A percentile compares a stretch with the other conserved stretches of the same genome.
phyloP scores from a whole-genome alignment of 2,329 filamentous ascomycete species.

The Epichloe brachyelytri region DNA sequence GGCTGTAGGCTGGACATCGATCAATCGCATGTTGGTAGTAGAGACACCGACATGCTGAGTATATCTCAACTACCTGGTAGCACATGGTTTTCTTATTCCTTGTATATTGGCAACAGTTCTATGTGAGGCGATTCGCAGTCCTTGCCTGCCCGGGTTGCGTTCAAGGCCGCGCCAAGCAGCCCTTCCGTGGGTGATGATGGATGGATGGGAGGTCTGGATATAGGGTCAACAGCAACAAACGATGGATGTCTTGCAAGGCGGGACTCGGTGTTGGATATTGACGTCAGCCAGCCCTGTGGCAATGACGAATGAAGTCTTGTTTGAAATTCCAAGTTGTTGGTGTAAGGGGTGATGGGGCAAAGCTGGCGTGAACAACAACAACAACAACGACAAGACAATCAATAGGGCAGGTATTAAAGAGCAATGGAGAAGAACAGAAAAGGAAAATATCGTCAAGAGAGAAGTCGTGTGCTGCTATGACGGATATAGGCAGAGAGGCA shows the following conservation, averaged over 20 bases:
- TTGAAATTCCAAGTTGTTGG: not conserved
- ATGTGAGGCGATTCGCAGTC: not conserved
- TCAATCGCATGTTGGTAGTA: conserved; percentile 84
- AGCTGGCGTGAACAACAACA: not conserved
- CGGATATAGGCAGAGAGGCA: conserved; percentile 13
- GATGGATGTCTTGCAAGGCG: not conserved
- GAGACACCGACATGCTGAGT: conserved; percentile 74
- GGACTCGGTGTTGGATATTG: not conserved
- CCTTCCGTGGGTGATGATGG: not conserved
- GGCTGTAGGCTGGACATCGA: conserved; percentile 63
- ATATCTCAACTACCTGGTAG: conserved; percentile 74
- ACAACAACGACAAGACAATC: conserved; percentile 4
- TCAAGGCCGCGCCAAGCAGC: not conserved
- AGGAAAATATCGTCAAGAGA: conserved; percentile 8
- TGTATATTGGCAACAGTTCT: not conserved
- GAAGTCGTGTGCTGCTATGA: conserved; percentile 7
- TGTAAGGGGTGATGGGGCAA: not conserved
- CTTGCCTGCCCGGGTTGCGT: not conserved
- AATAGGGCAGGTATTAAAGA: not conserved
- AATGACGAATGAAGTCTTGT: not conserved
- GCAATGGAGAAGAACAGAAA: conserved; percentile 4
- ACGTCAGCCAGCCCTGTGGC: not conserved
- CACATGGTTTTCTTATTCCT: conserved; percentile 48
- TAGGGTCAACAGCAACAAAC: not conserved
- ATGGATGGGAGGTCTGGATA: not conserved